Evolutionary conservation across 176 grass and related monocot genomes (phyloP).

Genomic region (Carex pumila): DNA sequence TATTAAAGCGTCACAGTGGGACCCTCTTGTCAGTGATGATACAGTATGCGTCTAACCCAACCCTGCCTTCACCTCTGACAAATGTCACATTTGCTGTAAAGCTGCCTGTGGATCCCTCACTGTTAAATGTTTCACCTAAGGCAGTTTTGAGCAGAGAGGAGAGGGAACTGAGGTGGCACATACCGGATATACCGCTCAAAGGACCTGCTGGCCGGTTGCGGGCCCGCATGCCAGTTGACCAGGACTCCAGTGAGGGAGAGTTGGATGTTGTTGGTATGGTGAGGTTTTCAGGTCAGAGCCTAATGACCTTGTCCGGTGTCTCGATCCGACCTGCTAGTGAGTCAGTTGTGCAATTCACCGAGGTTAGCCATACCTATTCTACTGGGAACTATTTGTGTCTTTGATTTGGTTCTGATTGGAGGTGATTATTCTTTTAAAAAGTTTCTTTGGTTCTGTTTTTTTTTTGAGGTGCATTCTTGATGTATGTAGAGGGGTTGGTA

Average conservation of each 20-base stretch:
- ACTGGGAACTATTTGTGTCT: conserved; percentile 74
- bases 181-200: conserved; percentile 70
- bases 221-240: conserved; percentile 90
- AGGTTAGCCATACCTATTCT: conserved; percentile 72
- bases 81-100: conserved; percentile 84
- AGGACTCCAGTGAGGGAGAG: conserved; percentile 82
- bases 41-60: conserved; percentile 74
- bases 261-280: conserved; percentile 82
- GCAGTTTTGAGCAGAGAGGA: conserved; percentile 69
- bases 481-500: conserved; percentile 4
- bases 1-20: conserved; percentile 82
- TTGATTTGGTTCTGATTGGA: conserved; percentile 44
- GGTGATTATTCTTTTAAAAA: conserved; percentile 9
- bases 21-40: conserved; percentile 89
- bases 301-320: conserved; percentile 80
- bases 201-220: conserved; percentile 52
- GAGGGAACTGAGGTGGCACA: conserved; percentile 85
- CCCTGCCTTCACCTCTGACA: conserved; percentile 60
- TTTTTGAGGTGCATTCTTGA: background rate
- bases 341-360: conserved; percentile 63
- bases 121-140: conserved; percentile 88
- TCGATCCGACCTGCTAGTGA: conserved; percentile 61
- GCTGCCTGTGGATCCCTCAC: conserved; percentile 73
- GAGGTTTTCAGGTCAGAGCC: conserved; percentile 65
- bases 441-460: background rate